These are phyloP conservation scores for Trichoderma semiorbis DNA, from an alignment of 2,329 filamentous ascomycete genomes.

Conservation along the genomic window DNA sequence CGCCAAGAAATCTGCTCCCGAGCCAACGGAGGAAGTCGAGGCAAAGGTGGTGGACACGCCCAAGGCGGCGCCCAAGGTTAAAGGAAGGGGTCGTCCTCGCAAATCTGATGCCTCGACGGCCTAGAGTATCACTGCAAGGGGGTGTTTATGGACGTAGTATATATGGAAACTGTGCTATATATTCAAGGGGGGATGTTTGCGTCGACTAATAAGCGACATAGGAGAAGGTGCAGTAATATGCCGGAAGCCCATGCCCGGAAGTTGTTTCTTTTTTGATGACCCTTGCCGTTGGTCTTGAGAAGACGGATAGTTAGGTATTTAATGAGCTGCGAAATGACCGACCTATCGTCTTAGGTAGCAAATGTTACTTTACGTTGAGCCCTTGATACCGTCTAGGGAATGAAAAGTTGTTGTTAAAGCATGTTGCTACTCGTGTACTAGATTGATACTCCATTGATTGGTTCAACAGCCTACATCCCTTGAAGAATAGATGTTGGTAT, in stretches of 20 bases:
- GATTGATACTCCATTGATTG: neutral
- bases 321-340: neutral
- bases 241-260: neutral
- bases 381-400: neutral
- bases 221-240: neutral
- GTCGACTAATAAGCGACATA: neutral
- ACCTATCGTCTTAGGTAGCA: neutral
- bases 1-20: slow-evolving; percentile 7
- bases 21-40: neutral
- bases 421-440: neutral
- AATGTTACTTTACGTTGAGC: neutral
- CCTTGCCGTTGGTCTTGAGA: neutral
- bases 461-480: neutral
- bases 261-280: neutral
- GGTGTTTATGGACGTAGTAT: too few species aligned
- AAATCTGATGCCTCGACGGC: slow-evolving; percentile 18
- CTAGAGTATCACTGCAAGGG: neutral
- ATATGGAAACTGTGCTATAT: neutral
- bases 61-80: slow-evolving; percentile 2
- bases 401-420: neutral
- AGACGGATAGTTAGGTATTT: neutral
- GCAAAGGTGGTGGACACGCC: slow-evolving; percentile 1
- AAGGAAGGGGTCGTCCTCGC: slow-evolving; percentile 25
- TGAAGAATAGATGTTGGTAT: neutral
- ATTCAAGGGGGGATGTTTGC: neutral